Conservation (phyloP, 768 basidiomycete genomes). For the Amanita phalloides region DNA sequence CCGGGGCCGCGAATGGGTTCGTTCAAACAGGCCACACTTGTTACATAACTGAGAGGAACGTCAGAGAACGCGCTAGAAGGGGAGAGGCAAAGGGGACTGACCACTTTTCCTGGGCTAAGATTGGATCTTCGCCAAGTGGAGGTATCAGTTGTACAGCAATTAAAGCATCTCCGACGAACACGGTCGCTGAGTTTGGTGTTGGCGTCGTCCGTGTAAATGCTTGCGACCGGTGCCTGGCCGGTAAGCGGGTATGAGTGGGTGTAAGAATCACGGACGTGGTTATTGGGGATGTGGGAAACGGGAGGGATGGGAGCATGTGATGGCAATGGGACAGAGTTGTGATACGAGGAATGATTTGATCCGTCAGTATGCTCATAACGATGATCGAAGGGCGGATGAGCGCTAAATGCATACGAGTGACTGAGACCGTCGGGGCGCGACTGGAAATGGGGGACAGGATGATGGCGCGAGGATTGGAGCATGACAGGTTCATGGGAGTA, state of each 20-base stretch:
- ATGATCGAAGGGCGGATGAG: conserved; percentile 12
- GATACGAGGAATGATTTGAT: conserved; percentile 13
- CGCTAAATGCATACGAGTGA: conserved; percentile 4
- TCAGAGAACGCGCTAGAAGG: conserved; percentile 11
- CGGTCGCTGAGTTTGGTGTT: conserved; percentile 72
- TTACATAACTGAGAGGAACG: conserved; percentile 33
- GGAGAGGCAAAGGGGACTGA: conserved; percentile 15
- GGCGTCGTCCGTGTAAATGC: conserved; percentile 64
- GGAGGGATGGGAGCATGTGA: conserved; percentile 10
- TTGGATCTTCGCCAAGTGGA: conserved; percentile 74
- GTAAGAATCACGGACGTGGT: conserved; percentile 13
- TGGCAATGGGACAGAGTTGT: conserved; percentile 9
- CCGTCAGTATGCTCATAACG: conserved; percentile 12
- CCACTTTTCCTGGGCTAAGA: conserved; percentile 73
- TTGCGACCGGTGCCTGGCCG: conserved; percentile 19
- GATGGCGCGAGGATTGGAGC: conserved; percentile 6
- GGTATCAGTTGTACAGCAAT: conserved; percentile 79
- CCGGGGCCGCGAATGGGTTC: conserved; percentile 68
- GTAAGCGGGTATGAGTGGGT: conserved; percentile 21
- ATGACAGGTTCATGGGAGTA: conserved; percentile 4
- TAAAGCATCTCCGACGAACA: conserved; percentile 70
- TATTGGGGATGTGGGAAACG: conserved; percentile 9
- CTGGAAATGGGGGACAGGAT: conserved; percentile 10
- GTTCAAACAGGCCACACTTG: conserved; percentile 75
- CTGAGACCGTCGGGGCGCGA: conserved; percentile 7